Conservation (phyloP, 805 yeast species). For the Metschnikowia amazonensis region DNA sequence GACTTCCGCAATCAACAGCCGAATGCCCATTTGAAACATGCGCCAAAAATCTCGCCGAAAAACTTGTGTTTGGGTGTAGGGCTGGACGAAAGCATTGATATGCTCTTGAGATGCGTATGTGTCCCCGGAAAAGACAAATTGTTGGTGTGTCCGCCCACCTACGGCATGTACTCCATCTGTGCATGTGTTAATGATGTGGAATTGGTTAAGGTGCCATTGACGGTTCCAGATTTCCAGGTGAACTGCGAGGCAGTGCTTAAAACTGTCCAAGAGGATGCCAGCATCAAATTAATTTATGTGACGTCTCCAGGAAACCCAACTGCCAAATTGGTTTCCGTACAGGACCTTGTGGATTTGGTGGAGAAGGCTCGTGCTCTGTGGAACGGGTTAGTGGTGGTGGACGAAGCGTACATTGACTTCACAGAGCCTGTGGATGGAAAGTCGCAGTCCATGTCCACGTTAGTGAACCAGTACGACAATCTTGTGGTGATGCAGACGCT, state of each 20-base stretch:
- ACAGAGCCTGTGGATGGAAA: slow-evolving; percentile 19
- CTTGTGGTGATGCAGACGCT: slow-evolving; percentile 87
- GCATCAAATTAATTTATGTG: slow-evolving; percentile 71
- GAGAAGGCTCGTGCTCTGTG: slow-evolving; percentile 47
- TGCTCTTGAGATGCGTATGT: slow-evolving; percentile 80
- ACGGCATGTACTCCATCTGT: slow-evolving; percentile 94
- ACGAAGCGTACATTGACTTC: slow-evolving; percentile 95
- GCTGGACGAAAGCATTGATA: slow-evolving; percentile 92
- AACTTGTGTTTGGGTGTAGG: slow-evolving; percentile 95
- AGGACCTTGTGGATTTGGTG: slow-evolving; percentile 35
- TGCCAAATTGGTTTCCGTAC: slow-evolving; percentile 54
- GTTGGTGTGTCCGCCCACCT: slow-evolving; percentile 89
- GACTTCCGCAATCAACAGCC: slow-evolving; percentile 63
- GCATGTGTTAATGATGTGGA: slow-evolving; percentile 87
- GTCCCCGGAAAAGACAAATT: slow-evolving; percentile 79
- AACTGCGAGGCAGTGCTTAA: slow-evolving; percentile 53
- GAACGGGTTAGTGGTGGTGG: slow-evolving; percentile 80
- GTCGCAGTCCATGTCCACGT: slow-evolving; percentile 66
- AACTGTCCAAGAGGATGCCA: slow-evolving; percentile 50
- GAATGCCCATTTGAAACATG: slow-evolving; percentile 17
- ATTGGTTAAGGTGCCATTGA: slow-evolving; percentile 67
- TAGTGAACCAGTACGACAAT: slow-evolving; percentile 78
- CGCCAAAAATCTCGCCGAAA: slow-evolving; percentile 43
- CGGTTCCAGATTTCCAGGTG: slow-evolving; percentile 49
- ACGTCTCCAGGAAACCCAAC: slow-evolving; percentile 99